A percentile compares a stretch with the other conserved stretches of the same genome.
Evolutionary conservation across 768 basidiomycete genomes (phyloP).

Genomic region (Tylopilus subfusipes): DNA sequence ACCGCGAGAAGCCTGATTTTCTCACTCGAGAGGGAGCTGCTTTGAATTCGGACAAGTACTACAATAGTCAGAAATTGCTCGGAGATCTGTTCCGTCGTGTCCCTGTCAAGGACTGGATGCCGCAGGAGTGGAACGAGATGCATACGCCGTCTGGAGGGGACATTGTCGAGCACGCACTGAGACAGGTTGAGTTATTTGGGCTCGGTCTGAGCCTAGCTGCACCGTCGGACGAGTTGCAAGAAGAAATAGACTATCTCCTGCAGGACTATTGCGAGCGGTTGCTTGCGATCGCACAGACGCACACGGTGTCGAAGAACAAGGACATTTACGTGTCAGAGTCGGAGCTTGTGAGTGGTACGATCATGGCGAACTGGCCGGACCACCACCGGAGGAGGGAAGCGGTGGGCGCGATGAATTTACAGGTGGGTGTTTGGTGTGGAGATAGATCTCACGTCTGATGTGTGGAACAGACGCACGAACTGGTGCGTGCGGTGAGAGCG

Average conservation of each 20-base stretch:
- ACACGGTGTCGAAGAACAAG: conserved; percentile 37
- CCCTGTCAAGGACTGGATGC: conserved; percentile 34
- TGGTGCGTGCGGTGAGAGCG: conserved; percentile 35
- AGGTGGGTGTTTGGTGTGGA: conserved; percentile 28
- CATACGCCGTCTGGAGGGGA: conserved; percentile 28
- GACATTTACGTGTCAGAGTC: conserved; percentile 37
- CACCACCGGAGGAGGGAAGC: conserved; percentile 40
- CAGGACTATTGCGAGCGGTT: conserved; percentile 36
- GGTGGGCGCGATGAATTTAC: conserved; percentile 41
- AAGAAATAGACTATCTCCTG: conserved; percentile 38
- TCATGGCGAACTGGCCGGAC: conserved; percentile 42
- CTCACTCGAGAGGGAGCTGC: conserved; percentile 39
- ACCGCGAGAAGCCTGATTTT: conserved; percentile 39
- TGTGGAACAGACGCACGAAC: conserved; percentile 35
- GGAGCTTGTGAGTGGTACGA: conserved; percentile 44
- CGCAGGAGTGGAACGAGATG: conserved; percentile 16
- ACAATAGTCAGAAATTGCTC: conserved; percentile 41
- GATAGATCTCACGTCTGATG: not conserved
- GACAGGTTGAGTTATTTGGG: conserved; percentile 22
- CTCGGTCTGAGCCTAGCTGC: conserved; percentile 31
- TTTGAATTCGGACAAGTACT: conserved; percentile 26
- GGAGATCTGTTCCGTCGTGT: conserved; percentile 46
- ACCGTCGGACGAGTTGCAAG: conserved; percentile 26
- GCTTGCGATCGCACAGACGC: conserved; percentile 32
- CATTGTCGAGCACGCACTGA: conserved; percentile 26